Base-by-base conservation (phyloP, 2,329 filamentous ascomycete genomes). In the Cladosporium phlei region DNA sequence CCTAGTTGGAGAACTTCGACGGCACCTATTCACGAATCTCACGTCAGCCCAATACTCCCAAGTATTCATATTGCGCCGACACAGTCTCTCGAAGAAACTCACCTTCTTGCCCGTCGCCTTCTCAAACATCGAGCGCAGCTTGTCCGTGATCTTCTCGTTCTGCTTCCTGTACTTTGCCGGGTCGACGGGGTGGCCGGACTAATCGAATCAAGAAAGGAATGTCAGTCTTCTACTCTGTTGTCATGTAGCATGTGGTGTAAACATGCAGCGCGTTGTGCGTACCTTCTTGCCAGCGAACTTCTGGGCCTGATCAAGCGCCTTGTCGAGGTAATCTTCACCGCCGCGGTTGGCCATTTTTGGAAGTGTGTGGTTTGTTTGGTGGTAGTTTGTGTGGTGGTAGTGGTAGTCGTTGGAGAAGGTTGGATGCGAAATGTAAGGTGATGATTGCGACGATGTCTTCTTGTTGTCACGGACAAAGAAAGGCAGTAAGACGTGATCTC, bases 111-210 rank as follows among this genome's bases (percentile, higher is more conserved):
- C 61, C 12, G 61, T 61, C 10, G 53, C 47, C 57, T 62, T 61
- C 55, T 63, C 60, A 37, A 63, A 58, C 37, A 57, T 55, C 19
- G 47, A 53, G 28, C 61, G 54, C 12, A 55, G 50, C 47, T 57
- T 60, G 39, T 64, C 61, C 45, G 59, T 61, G 46, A 63, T 52
- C 56, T 62, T 63, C 56, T 63, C 60, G 52, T 63, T 63, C 35
- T 54, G 54, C 12, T 45, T 46, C 28, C 60, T 48, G 35, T 57
- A 53, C 52, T 61, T 59, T 37, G 33, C 48, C 17, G 59, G 52
- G 44, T 62, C 55, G 20, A 58, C 32, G 14, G 48, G 32, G 47
- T 59, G 55, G 21, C 57, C 57, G 11, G 47, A 51, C 24, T 47
- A 21, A 21, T 48, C 16, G 3, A 9, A 21, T 20, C 16, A 21